Evolutionary conservation across 1,284 basidiomycete genomes (phyloP), one percentile per base, ranked within the genome.

Genomic region (Wallemia mellicola): DNA sequence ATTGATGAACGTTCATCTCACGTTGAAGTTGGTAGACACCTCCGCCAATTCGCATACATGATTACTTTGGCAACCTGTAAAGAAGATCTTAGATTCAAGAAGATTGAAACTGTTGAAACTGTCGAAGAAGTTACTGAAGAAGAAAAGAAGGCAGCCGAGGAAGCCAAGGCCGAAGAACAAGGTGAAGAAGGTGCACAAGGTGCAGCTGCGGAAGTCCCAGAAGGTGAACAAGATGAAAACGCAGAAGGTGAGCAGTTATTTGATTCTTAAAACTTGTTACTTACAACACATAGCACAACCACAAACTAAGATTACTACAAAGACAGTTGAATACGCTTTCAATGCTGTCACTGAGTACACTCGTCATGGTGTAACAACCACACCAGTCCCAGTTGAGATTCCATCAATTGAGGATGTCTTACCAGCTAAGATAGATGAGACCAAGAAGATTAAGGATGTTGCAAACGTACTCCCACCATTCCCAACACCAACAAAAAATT

Each of bases 1-100:
- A 83, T 83, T 0, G 83, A 86, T 66, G 61, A 75, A 33, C 80
- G 38, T n/a, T 48, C 38, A 3, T 48, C 38, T 5, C 38, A 48
- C 19, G 38, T 48, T 22, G 38, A 48, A 22, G 38, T 48, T 22
- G 38, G 38, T 22, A 48, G 38, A 48, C 38, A 48, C 19, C 38
- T 48, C 38, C 38, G 38, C 19, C 38, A 48, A 22, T 48, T 48
- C 38, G 38, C 38, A 11, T 48, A 48, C 19, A 48, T 48, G 38
- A 48, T 48, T 48, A 22, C 38, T 5, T 22, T 48, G 38, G 38
- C 38, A 17, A 48, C 38, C 5, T 48, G 38, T n/a, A 48, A 48
- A n/a, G 38, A 48, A 22, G 38, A 48, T 22, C 38, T 48, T n/a
- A 48, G 38, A 48, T 48, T 48, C 38, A 48, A 48, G 38, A 48